Percentiles rank a stretch among this genome's conserved stretches.
Evolutionary conservation across 2,329 filamentous ascomycete genomes (phyloP).

Genomic region (Seiridium unicorne): DNA sequence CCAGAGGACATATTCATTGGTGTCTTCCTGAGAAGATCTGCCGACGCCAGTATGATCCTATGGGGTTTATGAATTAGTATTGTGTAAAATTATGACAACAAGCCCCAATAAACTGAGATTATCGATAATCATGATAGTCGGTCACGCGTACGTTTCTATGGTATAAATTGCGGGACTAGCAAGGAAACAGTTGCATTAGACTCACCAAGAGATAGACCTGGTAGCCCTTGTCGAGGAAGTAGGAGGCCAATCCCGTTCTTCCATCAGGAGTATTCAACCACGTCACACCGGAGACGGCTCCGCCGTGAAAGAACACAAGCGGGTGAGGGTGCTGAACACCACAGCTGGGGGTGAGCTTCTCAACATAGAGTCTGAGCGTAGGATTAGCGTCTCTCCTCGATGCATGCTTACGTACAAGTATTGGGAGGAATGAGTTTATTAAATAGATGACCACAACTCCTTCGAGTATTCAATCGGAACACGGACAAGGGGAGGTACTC

Average conservation of each 20-base stretch:
- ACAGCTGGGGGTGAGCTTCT: slow-evolving; percentile 26
- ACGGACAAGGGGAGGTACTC: background rate
- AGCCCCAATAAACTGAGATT: too few relatives aligned
- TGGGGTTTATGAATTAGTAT: background rate
- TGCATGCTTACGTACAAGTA: background rate
- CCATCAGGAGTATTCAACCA: slow-evolving; percentile 39
- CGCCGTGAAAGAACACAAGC: slow-evolving; percentile 30
- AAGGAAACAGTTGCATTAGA: background rate
- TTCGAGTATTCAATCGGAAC: background rate
- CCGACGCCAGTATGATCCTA: slow-evolving; percentile 32
- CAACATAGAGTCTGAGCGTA: slow-evolving; percentile 23
- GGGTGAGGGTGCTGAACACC: slow-evolving; percentile 19
- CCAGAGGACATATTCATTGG: slow-evolving; percentile 23
- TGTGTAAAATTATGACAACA: background rate
- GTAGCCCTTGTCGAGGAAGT: slow-evolving; percentile 37
- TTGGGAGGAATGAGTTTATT: background rate
- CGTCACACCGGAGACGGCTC: slow-evolving; percentile 26
- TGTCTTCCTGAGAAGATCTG: slow-evolving; percentile 27
- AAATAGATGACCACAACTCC: too few relatives aligned
- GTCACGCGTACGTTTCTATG: too few relatives aligned
- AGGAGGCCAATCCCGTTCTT: slow-evolving; percentile 38
- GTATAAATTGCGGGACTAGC: too few relatives aligned
- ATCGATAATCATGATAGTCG: too few relatives aligned
- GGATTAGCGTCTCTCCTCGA: background rate
- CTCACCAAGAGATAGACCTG: slow-evolving; percentile 33